Percentiles rank a stretch among this genome's conserved stretches.
Conservation (phyloP, 1,284 basidiomycete genomes). For the Mycena citricolor region DNA sequence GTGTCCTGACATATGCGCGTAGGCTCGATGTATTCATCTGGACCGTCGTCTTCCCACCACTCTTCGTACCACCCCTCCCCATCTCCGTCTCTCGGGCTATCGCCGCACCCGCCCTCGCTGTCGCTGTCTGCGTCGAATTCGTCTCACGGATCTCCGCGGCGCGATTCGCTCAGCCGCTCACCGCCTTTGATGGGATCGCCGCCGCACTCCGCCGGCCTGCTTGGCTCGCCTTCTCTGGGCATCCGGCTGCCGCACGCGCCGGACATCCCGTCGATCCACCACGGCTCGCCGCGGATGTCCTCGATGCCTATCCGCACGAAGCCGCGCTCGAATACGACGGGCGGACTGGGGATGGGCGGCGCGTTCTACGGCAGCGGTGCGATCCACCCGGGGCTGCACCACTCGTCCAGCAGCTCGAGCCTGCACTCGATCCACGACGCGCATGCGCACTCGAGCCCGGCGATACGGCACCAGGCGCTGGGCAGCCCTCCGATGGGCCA, state of each 20-base stretch:
- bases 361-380: neutral
- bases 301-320: slow-evolving; percentile 18
- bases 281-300: neutral
- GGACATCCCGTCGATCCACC: slow-evolving; percentile 16
- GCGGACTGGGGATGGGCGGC: slow-evolving; percentile 9
- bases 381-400: slow-evolving; percentile 9
- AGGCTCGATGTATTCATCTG: slow-evolving; percentile 18
- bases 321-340: slow-evolving; percentile 21
- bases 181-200: slow-evolving; percentile 13
- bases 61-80: slow-evolving; percentile 17
- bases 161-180: slow-evolving; percentile 7
- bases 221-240: slow-evolving; percentile 6
- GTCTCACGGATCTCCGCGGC: neutral
- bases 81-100: slow-evolving; percentile 8
- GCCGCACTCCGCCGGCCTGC: slow-evolving; percentile 5
- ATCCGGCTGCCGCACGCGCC: slow-evolving; percentile 24
- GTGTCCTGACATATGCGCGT: neutral
- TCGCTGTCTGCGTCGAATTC: slow-evolving; percentile 2
- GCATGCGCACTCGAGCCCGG: neutral
- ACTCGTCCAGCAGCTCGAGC: slow-evolving; percentile 5
- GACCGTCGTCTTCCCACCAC: slow-evolving; percentile 14
- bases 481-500: neutral
- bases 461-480: neutral
- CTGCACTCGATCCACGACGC: slow-evolving; percentile 4
- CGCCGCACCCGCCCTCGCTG: slow-evolving; percentile 15